These are phyloP conservation scores for Coffea eugenioides DNA, from an alignment of 257 asterid genomes.

Conservation along the genomic window DNA sequence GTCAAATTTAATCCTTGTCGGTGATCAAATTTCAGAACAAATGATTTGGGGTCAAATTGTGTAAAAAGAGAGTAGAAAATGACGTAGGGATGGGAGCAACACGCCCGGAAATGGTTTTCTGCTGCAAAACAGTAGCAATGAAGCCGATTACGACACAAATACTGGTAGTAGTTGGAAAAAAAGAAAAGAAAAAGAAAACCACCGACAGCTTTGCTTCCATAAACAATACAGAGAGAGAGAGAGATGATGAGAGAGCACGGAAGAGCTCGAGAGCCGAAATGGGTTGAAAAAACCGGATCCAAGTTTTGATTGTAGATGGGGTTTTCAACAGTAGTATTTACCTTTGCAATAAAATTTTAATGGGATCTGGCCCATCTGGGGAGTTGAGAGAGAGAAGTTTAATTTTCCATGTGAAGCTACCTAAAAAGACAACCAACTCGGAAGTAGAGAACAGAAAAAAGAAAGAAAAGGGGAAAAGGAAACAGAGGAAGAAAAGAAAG, in stretches of 20 bases:
- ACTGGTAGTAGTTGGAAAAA: not conserved
- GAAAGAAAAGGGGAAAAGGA: not conserved
- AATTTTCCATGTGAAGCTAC: constrained; percentile 49
- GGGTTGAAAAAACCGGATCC: constrained; percentile 6
- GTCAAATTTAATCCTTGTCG: no score
- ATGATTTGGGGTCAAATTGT: no score
- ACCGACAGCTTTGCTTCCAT: constrained; percentile 20
- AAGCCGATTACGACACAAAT: not conserved
- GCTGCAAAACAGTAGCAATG: no score
- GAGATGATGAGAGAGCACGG: not conserved
- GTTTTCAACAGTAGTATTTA: not conserved
- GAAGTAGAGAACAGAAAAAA: constrained; percentile 7
- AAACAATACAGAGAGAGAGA: not conserved
- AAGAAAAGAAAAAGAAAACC: not conserved
- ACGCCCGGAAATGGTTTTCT: not conserved
- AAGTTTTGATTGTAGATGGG: not conserved
- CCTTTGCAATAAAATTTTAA: not conserved
- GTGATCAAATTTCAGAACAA: no score
- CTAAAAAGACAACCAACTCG: constrained; percentile 33
- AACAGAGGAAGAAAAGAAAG: not conserved
- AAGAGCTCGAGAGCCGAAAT: not conserved
- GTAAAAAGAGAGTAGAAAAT: not conserved
- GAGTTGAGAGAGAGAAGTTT: constrained; percentile 12
- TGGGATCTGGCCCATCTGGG: not conserved
- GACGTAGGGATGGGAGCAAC: not conserved